Evolutionary conservation across 306 rosid genomes (phyloP).

Genomic region (Astragalus membranaceus): DNA sequence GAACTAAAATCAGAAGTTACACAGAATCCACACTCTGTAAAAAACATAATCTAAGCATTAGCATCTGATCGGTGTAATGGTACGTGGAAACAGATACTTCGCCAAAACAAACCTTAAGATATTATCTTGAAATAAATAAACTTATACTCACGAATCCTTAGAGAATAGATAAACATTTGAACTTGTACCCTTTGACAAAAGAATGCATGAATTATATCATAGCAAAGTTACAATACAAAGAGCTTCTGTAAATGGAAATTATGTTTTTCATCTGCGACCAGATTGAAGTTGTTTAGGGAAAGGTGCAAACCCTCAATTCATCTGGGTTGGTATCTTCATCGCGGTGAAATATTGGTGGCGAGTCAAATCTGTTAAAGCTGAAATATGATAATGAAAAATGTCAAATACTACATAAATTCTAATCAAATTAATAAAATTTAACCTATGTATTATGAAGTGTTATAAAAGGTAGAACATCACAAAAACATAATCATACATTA

Average conservation of each 20-base stretch:
- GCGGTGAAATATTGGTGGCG: slow-evolving; percentile 78
- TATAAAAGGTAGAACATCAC: slow-evolving; percentile 18
- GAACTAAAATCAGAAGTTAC: neutral
- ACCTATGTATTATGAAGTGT: slow-evolving; percentile 1
- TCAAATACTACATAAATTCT: slow-evolving; percentile 15
- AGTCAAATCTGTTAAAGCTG: slow-evolving; percentile 92
- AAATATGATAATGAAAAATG: slow-evolving; percentile 26
- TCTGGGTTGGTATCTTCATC: slow-evolving; percentile 69
- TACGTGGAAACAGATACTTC: neutral
- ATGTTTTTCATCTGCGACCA: slow-evolving; percentile 1
- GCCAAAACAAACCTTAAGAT: neutral
- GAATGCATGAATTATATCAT: neutral
- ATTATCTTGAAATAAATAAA: neutral
- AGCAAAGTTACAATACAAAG: neutral
- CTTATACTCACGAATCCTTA: neutral
- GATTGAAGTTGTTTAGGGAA: slow-evolving; percentile 19
- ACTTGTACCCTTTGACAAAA: neutral
- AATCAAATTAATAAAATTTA: slow-evolving; percentile 12
- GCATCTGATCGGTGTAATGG: neutral
- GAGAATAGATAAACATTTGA: neutral
- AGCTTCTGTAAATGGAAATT: neutral
- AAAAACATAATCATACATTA: slow-evolving; percentile 57
- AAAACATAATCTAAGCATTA: slow-evolving; percentile 7
- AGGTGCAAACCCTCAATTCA: slow-evolving; percentile 74
- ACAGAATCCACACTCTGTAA: neutral